A percentile compares a stretch with the other conserved stretches of the same genome.
Evolutionary conservation across 2,329 filamentous ascomycete genomes (phyloP).

Genomic region (Exophiala sp.): DNA sequence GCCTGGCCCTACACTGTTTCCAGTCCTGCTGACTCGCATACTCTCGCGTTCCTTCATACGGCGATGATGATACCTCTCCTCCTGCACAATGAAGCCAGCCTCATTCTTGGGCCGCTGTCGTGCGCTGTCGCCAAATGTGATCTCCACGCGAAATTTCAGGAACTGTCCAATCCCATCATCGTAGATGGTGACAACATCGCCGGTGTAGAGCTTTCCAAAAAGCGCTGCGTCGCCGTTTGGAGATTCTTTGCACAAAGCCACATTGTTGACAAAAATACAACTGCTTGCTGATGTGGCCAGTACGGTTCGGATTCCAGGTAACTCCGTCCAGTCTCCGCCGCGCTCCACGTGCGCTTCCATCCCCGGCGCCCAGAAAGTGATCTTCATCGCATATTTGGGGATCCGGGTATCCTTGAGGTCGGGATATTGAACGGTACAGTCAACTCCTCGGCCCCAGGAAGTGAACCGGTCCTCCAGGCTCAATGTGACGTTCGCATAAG

Average conservation of each 20-base stretch:
- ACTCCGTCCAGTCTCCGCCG: constrained; percentile 50
- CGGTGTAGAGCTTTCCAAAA: constrained; percentile 65
- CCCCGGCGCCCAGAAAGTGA: constrained; percentile 66
- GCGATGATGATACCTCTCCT: constrained; percentile 34
- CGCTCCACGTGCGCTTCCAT: constrained; percentile 55
- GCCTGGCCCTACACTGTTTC: constrained; percentile 4
- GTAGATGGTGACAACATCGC: constrained; percentile 71
- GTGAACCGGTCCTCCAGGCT: constrained; percentile 61
- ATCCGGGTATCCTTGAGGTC: constrained; percentile 62
- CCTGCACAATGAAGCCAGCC: constrained; percentile 37
- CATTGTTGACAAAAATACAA: constrained; percentile 71
- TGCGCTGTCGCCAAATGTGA: constrained; percentile 44
- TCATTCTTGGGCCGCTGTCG: constrained; percentile 38
- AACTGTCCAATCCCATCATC: constrained; percentile 40
- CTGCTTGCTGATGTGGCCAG: constrained; percentile 72
- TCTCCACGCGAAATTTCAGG: constrained; percentile 42
- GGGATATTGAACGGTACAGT: constrained; percentile 63
- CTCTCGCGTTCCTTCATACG: constrained; percentile 25
- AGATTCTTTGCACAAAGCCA: constrained; percentile 55
- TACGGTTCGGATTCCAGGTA: constrained; percentile 58
- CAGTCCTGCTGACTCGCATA: constrained; percentile 16
- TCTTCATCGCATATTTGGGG: constrained; percentile 73
- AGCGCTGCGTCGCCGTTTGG: constrained; percentile 47
- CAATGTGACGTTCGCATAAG: constrained; percentile 58
- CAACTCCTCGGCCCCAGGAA: constrained; percentile 68